Evolutionary conservation across 2,329 filamentous ascomycete genomes (phyloP).

Genomic region (Coniochaeta pulveracea): DNA sequence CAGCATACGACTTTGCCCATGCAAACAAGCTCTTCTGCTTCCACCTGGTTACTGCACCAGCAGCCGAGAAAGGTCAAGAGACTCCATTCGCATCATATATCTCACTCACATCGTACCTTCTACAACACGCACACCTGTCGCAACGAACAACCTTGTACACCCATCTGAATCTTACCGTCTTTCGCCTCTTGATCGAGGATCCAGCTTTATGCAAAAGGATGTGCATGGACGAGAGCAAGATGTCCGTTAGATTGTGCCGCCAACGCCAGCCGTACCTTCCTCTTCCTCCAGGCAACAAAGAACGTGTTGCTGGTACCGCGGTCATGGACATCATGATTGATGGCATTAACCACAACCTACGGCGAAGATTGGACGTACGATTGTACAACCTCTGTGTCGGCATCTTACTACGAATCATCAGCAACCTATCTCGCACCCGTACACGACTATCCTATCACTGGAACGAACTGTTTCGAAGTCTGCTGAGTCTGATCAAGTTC

Average conservation of each 20-base stretch:
- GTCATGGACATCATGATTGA: conserved; percentile 84
- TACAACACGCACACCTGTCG: conserved; percentile 87
- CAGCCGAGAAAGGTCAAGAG: conserved; percentile 53
- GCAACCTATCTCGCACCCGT: conserved; percentile 71
- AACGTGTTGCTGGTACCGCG: conserved; percentile 62
- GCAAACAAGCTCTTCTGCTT: conserved; percentile 93
- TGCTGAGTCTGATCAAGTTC: conserved; percentile 83
- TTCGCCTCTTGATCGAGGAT: conserved; percentile 83
- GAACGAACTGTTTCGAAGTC: conserved; percentile 85
- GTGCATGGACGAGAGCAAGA: conserved; percentile 67
- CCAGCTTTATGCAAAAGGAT: conserved; percentile 70
- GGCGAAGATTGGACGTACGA: conserved; percentile 70
- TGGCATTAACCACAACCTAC: conserved; percentile 86
- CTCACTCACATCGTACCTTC: conserved; percentile 82
- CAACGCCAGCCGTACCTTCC: conserved; percentile 83
- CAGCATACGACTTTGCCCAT: conserved; percentile 86
- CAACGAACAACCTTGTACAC: conserved; percentile 69
- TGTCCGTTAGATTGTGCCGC: conserved; percentile 70
- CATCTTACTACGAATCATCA: conserved; percentile 71
- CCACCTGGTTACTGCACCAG: conserved; percentile 56
- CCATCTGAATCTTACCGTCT: conserved; percentile 71
- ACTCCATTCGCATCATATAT: conserved; percentile 72
- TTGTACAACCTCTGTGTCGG: conserved; percentile 76
- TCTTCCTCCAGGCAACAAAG: conserved; percentile 53
- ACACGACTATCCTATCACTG: conserved; percentile 84